Percentiles rank a stretch among this genome's conserved stretches.
These are phyloP conservation scores for Thermothielavioides terrestris DNA, from an alignment of 495 filamentous ascomycete species.

Conservation along the genomic window DNA sequence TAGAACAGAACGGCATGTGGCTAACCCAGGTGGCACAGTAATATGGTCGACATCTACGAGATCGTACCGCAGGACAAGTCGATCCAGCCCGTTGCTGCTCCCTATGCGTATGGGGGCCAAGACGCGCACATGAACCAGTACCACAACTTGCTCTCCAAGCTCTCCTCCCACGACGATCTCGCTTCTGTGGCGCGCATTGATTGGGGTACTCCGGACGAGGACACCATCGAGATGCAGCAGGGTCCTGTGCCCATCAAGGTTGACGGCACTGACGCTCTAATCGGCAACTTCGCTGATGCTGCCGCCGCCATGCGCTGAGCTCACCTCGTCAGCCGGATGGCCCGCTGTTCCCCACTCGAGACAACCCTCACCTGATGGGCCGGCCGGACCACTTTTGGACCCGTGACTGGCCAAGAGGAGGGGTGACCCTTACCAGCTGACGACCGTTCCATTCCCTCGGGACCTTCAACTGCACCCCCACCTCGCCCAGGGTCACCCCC, in stretches of 20 bases:
- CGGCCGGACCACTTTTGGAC: too few relatives aligned
- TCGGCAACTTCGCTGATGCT: constrained; percentile 45
- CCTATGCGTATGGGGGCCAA: constrained; percentile 34
- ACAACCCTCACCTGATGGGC: constrained; percentile 1
- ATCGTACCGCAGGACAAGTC: constrained; percentile 40
- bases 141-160: constrained; percentile 45
- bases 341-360: background rate
- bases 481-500: background rate
- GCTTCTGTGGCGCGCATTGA: constrained; percentile 34
- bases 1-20: constrained; percentile 11
- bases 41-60: constrained; percentile 52
- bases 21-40: constrained; percentile 34
- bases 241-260: constrained; percentile 33
- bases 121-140: constrained; percentile 42
- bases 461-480: background rate
- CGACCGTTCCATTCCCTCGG: background rate
- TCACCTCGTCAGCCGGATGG: background rate
- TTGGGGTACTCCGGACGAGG: constrained; percentile 40
- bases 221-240: constrained; percentile 36
- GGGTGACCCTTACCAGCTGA: constrained; percentile 12
- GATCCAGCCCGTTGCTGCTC: constrained; percentile 21
- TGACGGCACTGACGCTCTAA: constrained; percentile 35
- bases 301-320: constrained; percentile 34
- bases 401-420: background rate
- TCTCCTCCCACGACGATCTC: constrained; percentile 33